Evolutionary conservation across 106 monocot genomes (phyloP), one percentile per base, ranked within the genome.

Genomic region (Cymbidium sinense): DNA sequence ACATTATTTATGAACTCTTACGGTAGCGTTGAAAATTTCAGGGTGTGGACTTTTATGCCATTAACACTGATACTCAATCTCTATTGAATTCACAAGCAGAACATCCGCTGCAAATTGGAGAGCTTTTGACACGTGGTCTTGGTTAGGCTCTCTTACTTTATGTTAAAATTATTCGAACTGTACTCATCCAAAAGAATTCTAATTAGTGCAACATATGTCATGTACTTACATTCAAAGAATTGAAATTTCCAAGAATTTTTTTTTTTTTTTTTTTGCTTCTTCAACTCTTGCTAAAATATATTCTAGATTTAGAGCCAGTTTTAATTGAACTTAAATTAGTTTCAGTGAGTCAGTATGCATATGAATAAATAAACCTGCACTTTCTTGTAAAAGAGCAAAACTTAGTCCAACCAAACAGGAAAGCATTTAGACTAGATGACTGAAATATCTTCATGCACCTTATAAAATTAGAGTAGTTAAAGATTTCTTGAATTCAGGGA

Each of bases 41-140:
- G 92, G 92, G 98, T 28, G 87, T 99, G 64, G 98, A 94, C 13
- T 98, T 98, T 70, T 94, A 94, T 80, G 98, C 98, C 10, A 89
- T 98, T 81, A 98, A 94, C 74, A 98, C 92, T 0, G 98, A 98
- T 83, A 76, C 98, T 25, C 98, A 98, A 72, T 94, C 98, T 70
- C 82, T 98, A 52, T 29, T 94, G 77, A 83, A 92, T 88, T 98
- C 98, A 74, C 82, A 90, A 78, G 98, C 94, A 55, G 78, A 87
- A 73, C 82, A 94, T 55, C 98, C 90, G 41, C 50, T 98, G 19
- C 98, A 98, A 80, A 98, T 98, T 77, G 98, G 98, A 77, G 94
- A 98, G 70, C 90, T 91, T 82, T 84, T 98, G 43, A 98, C 98
- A 73, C 94, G 98, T 82, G 98, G 98, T 33, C 87, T 94, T 87